phyloP scores from a whole-genome alignment of 352 stramenopile genomes.

The Thraustochytrium sp. region DNA sequence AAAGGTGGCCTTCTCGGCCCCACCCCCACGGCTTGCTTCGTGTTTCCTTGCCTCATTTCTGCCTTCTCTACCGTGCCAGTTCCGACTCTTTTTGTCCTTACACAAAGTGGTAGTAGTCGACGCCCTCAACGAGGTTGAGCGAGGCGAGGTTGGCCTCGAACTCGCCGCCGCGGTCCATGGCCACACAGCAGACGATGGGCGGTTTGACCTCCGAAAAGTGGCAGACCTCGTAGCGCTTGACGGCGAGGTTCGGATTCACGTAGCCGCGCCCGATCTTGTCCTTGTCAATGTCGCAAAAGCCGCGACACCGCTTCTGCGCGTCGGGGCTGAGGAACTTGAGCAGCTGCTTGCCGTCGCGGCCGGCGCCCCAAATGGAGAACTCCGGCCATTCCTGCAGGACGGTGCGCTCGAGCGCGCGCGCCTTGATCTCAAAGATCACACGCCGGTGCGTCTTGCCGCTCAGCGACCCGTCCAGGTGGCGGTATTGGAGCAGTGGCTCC shows the following conservation, averaged over 20 bases:
- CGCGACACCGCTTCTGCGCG: neutral
- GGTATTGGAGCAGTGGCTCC: neutral
- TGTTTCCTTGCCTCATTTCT: too few relatives aligned
- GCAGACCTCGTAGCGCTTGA: neutral
- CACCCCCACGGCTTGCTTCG: too few relatives aligned
- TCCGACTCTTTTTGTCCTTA: too few relatives aligned
- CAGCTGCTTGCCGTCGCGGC: constrained; percentile 25
- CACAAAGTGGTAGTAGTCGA: constrained; percentile 32
- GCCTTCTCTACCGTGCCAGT: too few relatives aligned
- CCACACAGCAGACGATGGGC: constrained; percentile 27
- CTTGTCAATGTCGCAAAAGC: constrained; percentile 28
- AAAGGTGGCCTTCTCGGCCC: too few relatives aligned
- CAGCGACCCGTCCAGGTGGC: constrained; percentile 5
- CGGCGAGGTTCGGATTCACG: neutral
- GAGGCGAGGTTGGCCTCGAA: constrained; percentile 27
- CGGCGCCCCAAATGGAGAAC: constrained; percentile 28
- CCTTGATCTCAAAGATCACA: constrained; percentile 20
- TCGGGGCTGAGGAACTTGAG: constrained; percentile 15
- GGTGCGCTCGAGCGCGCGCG: neutral
- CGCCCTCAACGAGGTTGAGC: neutral
- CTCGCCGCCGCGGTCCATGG: constrained; percentile 32
- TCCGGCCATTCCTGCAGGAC: constrained; percentile 2
- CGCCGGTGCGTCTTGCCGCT: neutral
- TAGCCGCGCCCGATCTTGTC: constrained; percentile 15
- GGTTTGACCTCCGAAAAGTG: constrained; percentile 12